A percentile compares a stretch with the other conserved stretches of the same genome.
These are phyloP conservation scores for Metschnikowia santaceciliae DNA, from an alignment of 805 yeast genomes.

Conservation along the genomic window DNA sequence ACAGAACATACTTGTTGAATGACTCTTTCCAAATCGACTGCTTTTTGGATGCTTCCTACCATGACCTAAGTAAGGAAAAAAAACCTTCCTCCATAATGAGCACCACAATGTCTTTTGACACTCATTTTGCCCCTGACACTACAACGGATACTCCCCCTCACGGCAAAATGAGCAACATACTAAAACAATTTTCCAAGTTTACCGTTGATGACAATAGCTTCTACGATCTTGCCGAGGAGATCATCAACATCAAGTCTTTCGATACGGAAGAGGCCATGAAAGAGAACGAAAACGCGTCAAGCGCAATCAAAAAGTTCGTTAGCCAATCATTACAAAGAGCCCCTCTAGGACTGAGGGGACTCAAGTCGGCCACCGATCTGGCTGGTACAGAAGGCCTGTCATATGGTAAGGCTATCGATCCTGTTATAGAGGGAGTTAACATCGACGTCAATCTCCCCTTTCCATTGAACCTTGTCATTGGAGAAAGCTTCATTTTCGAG, in stretches of 20 bases:
- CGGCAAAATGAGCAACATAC: neutral
- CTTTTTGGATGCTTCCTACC: constrained; percentile 48
- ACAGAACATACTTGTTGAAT: constrained; percentile 54
- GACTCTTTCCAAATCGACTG: constrained; percentile 48
- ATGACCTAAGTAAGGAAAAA: constrained; percentile 49
- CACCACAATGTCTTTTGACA: constrained; percentile 10
- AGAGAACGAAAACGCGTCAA: constrained; percentile 14
- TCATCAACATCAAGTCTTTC: constrained; percentile 50
- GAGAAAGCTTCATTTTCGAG: constrained; percentile 66
- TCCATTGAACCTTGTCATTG: constrained; percentile 75
- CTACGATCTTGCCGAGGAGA: constrained; percentile 43
- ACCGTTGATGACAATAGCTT: constrained; percentile 44
- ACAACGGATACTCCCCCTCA: neutral
- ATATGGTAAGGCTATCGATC: constrained; percentile 9
- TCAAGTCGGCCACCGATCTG: constrained; percentile 1
- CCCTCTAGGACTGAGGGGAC: constrained; percentile 1
- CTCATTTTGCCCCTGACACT: constrained; percentile 2
- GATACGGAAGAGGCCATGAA: constrained; percentile 49
- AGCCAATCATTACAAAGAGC: constrained; percentile 14
- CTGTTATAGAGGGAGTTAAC: constrained; percentile 49
- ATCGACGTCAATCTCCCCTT: constrained; percentile 70
- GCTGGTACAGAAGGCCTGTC: constrained; percentile 6
- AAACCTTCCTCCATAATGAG: constrained; percentile 24
- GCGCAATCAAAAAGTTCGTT: constrained; percentile 14
- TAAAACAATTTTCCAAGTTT: constrained; percentile 22